Evolutionary conservation across 257 asterid genomes (phyloP).

Genomic region (Nicotiana paniculata): DNA sequence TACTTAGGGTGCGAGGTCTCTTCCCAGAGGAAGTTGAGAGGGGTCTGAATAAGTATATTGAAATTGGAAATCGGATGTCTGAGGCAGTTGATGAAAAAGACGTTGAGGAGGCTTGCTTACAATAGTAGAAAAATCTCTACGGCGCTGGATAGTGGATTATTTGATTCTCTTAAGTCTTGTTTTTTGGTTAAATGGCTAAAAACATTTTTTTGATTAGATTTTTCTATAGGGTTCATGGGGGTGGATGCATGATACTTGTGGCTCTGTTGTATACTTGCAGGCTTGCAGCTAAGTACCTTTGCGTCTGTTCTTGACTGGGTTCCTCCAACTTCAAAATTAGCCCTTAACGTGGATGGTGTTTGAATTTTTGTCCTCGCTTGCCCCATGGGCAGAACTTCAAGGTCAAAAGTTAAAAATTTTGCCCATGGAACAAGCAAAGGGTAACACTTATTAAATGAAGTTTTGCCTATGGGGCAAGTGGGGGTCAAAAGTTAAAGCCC

Average conservation of each 20-base stretch:
- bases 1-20: conserved; percentile 23
- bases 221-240: neutral
- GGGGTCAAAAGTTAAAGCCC: no score
- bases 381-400: no score
- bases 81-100: conserved; percentile 1
- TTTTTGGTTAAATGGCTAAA: neutral
- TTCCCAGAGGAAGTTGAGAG: conserved; percentile 22
- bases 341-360: neutral
- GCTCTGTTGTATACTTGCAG: neutral
- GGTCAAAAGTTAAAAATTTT: no score
- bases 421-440: no score
- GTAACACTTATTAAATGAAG: no score
- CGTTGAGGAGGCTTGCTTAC: neutral
- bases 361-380: no score
- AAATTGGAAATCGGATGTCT: conserved; percentile 5
- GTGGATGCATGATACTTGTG: neutral
- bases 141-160: neutral
- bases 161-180: neutral
- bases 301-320: no score
- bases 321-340: neutral
- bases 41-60: conserved; percentile 12
- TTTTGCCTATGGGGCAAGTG: no score
- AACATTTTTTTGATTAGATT: neutral
- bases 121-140: neutral
- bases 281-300: neutral